Conservation (phyloP, 805 yeast genomes). For the Nadsonia fulvescens region DNA sequence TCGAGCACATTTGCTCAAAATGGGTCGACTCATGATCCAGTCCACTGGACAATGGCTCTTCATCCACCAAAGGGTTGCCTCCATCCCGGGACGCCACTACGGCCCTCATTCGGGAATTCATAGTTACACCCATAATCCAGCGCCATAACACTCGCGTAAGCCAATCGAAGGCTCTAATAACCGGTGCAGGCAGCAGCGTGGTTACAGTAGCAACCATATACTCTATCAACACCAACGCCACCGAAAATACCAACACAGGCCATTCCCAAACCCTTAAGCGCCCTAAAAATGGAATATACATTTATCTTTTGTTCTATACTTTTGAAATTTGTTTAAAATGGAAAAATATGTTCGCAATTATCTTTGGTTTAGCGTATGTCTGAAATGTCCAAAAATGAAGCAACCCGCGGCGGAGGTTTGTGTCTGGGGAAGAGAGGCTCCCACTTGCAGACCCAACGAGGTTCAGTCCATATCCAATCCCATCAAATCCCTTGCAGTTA, state of each 20-base stretch:
- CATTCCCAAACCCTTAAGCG: constrained; percentile 16
- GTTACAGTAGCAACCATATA: constrained; percentile 15
- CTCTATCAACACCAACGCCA: constrained; percentile 15
- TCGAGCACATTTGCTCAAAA: constrained; percentile 45
- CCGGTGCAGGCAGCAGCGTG: constrained; percentile 12
- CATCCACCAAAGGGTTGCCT: constrained; percentile 5
- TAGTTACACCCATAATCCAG: constrained; percentile 5
- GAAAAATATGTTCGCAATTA: too few species aligned
- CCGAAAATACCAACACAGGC: constrained; percentile 17
- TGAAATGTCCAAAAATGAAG: too few species aligned
- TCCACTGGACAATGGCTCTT: constrained; percentile 14
- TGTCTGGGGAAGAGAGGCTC: too few species aligned
- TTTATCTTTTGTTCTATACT: constrained; percentile 5
- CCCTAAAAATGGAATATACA: constrained; percentile 16
- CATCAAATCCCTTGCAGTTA: too few species aligned
- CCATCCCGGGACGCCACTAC: neutral
- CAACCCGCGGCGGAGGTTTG: too few species aligned
- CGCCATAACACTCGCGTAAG: too few species aligned
- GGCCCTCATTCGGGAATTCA: constrained; percentile 2
- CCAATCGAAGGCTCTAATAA: constrained; percentile 12
- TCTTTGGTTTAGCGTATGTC: too few species aligned
- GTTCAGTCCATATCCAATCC: too few species aligned
- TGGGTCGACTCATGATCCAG: too few species aligned
- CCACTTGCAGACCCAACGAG: too few species aligned
- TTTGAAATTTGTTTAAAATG: too few species aligned